Evolutionary conservation across 768 basidiomycete species (phyloP), one percentile per base, ranked within the genome.

Genomic region (Naganishia vaughanmartiniae): DNA sequence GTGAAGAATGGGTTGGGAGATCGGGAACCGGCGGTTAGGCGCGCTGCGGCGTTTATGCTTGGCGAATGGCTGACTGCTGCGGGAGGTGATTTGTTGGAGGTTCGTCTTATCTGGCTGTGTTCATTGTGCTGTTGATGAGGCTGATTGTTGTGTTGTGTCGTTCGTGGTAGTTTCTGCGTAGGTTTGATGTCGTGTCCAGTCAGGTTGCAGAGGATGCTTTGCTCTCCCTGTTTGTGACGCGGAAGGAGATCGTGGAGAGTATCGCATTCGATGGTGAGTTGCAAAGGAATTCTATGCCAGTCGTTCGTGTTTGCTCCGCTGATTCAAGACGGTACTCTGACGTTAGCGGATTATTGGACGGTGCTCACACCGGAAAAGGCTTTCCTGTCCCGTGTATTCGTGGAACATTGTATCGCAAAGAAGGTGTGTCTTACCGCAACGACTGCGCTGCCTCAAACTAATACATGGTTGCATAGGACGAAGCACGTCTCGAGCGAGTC

Each of bases 1-100:
- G 87, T 95, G 1, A 85, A 86, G 24, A 87, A 90, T 76, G 95
- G 95, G 1, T 84, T 97, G 2, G 89, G 90, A 0, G 95, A 97
- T 81, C 86, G 95, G 31, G 92, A 96, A 70, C 83, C 85, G 0
- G 78, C 82, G 1, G 92, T 97, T 2, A 85, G 88, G 34, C 82
- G 85, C 21, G 91, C 91, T 0, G 89, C 93, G 0, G 88, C 85
- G 1, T 85, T 85, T 1, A 85, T 96, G 55, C 81, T 97, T 19
- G 87, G 85, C 0, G 84, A 82, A 9, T 98, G 95, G 95, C 84
- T 91, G 9, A 88, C 91, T 54, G 82, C 84, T 10, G 77, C 73
- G 1, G 36, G 57, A 34, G 54, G 60, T n/a, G 60, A 63, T 66
- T 34, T 66, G 46, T 34, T 54, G n/a, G 51, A 68, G 55, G 54